Base-by-base conservation (phyloP, 768 basidiomycete species). In the Butyriboletus loyo region DNA sequence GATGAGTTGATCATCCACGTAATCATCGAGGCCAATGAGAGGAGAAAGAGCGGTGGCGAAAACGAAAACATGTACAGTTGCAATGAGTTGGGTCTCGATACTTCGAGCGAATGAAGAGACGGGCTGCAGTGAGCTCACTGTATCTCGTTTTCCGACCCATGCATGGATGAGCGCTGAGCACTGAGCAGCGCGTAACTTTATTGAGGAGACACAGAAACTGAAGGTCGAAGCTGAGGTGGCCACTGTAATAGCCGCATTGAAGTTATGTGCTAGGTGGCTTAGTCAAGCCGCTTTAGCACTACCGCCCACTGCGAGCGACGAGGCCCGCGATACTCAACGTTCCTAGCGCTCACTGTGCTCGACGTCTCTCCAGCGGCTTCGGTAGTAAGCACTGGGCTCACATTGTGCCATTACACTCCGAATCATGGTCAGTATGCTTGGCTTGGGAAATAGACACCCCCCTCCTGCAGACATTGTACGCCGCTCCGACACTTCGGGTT, bases 1-100 rank as follows among this genome's bases (percentile, higher is more conserved):
- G 92, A 97, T 65, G 79, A 84, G 36, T 80, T 81, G 13, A 94
- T 99, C 62, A 98, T 97, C 1, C 97, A 98, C 71, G 86, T 98
- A 56, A 84, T 99, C 61, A 87, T 97, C 61, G 97, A 99, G 56
- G 46, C 64, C 24, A 69, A 77, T 48, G 85, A 15, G 82, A 81
- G 47, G 82, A 87, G 58, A 78, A 80, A 59, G 82, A 85, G 60
- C 75, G 79, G 38, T 77, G 84, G 34, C 72, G 77, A 39, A 82
- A 82, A 67, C 80, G 93, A 63, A 92, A 90, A 65, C 92, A 89
- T 68, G 80, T 98, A 15, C 97, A 98, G 70, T 97, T 97, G 10
- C 96, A 98, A 70, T 98, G 97, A 97, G 81, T 97, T 30, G 61
- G 94, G 89, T 54, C 77, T 80, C 25, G 98, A 98, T 66, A 78